Conservation (phyloP, 78 protist species). For the Isochrysis galbana region DNA sequence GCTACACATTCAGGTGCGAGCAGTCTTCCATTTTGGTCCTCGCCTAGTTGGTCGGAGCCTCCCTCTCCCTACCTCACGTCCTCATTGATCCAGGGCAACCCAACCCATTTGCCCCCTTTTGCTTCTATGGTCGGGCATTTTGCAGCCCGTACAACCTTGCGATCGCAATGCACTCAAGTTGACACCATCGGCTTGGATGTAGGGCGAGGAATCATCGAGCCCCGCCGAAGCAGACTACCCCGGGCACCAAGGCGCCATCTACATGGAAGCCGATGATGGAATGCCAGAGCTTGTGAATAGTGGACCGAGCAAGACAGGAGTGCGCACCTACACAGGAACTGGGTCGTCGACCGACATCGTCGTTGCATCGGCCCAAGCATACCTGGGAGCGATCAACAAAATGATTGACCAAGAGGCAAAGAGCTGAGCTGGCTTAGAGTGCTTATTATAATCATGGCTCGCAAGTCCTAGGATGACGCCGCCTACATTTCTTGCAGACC, state of each 20-base stretch:
- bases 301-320: neutral
- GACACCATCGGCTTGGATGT: no score
- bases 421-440: no score
- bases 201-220: no score
- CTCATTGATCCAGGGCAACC: neutral
- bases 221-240: neutral
- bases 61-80: no score
- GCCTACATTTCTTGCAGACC: no score
- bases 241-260: neutral
- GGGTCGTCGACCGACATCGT: conserved; percentile 57
- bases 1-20: neutral
- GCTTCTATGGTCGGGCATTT: no score
- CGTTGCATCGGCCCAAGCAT: conserved; percentile 35
- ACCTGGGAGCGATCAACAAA: neutral
- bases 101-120: no score
- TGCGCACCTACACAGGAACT: conserved; percentile 25
- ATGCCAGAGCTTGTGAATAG: conserved; percentile 14
- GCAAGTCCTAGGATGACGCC: no score
- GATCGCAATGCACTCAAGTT: no score
- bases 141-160: no score
- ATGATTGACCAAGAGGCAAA: neutral
- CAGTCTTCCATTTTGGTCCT: neutral
- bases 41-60: no score
- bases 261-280: neutral
- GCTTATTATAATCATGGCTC: no score